Base-by-base conservation (phyloP, 1,284 basidiomycete genomes). In the Pseudozyma tsukubaensis region DNA sequence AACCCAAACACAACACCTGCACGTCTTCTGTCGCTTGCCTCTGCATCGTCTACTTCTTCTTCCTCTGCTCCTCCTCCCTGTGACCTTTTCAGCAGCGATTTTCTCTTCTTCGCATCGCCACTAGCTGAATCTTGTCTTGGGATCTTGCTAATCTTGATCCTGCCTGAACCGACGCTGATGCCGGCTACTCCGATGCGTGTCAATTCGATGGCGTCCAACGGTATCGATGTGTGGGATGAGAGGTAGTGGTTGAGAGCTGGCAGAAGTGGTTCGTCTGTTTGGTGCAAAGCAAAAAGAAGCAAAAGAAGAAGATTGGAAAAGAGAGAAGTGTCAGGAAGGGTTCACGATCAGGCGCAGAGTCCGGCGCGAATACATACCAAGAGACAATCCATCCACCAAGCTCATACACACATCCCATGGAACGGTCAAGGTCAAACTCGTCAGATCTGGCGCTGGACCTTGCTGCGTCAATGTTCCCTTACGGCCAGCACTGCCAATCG, bases 341-440 rank as follows among this genome's bases (percentile, higher is more conserved):
- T 29, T 29, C 24, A 29, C 24, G 24, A 29, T 29, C 3, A 6
- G 24, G 24, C 24, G 24, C 24, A 29, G 37, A 8, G 37, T 39
- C 37, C 3, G 4, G 8, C 12, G 11, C 11, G 11, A 24, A 1
- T 29, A 58, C 63, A n/a, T 44, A 67, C 59, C 50, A 11, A 56
- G 43, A 24, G 58, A 36, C 2, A 66, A 29, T 0, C 68, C 59
- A 12, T 71, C 67, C 16, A 75, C 42, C 44, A 75, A 44, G 19
- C 39, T 60, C 63, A 75, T 71, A 48, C 72, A 75, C 2, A 71
- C 52, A 29, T 75, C 72, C 72, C 72, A 75, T 1, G 72, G 72
- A n/a, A 71, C 60, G n/a, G 72, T 75, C 32, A 75, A 50, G 4
- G 67, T 68, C 19, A 75, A 50, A 24, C 59, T 43, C 37, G 53